phyloP scores from a whole-genome alignment of 345 rosid genomes.

The Citrus glauca region DNA sequence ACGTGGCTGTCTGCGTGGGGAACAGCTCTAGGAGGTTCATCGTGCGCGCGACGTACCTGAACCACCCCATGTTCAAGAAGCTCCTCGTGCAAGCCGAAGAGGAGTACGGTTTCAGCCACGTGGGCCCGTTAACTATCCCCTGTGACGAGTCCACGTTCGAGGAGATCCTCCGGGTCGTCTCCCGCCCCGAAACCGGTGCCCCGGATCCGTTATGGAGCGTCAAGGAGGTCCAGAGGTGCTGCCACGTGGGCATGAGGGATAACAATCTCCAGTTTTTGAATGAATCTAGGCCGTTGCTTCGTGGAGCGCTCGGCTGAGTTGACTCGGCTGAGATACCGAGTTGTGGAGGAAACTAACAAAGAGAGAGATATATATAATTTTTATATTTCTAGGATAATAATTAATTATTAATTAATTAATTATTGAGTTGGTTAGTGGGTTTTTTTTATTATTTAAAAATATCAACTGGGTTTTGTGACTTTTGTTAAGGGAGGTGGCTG shows the following conservation, averaged over 20 bases:
- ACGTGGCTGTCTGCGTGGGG: slow-evolving; percentile 81
- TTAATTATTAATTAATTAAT: background rate
- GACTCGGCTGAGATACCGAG: slow-evolving; percentile 26
- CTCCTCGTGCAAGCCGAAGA: slow-evolving; percentile 79
- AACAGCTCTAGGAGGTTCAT: slow-evolving; percentile 47
- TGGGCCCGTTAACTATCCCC: slow-evolving; percentile 71
- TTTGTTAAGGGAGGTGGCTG: slow-evolving; percentile 35
- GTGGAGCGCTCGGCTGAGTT: slow-evolving; percentile 8
- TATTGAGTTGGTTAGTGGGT: background rate
- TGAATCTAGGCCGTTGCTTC: slow-evolving; percentile 71
- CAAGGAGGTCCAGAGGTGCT: slow-evolving; percentile 55
- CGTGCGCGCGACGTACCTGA: slow-evolving; percentile 71
- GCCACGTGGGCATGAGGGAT: slow-evolving; percentile 40
- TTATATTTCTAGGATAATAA: background rate
- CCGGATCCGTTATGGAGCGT: slow-evolving; percentile 24
- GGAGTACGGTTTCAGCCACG: slow-evolving; percentile 71
- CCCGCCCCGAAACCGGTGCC: slow-evolving; percentile 28
- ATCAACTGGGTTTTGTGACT: background rate
- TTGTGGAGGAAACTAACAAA: background rate
- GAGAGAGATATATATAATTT: background rate
- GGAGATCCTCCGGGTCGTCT: slow-evolving; percentile 48
- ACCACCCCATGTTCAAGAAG: slow-evolving; percentile 70
- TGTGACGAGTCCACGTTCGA: slow-evolving; percentile 86
- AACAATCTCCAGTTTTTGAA: slow-evolving; percentile 17
- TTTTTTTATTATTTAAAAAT: background rate